Evolutionary conservation across 2,329 filamentous ascomycete genomes (phyloP), one percentile per base, ranked within the genome.

Genomic region (Fusarium sororula): DNA sequence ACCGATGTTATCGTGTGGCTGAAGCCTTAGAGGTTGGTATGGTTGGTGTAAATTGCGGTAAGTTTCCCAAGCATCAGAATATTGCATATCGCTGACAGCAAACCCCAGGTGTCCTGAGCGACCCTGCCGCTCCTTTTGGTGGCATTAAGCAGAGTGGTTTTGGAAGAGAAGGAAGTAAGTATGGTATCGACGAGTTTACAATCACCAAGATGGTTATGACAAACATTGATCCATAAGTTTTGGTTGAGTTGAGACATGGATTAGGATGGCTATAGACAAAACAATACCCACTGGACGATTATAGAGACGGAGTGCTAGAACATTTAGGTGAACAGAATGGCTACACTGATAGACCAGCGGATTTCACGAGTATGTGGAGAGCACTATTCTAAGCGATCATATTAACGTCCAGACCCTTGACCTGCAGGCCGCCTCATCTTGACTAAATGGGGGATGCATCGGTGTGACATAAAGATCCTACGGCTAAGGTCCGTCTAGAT

Each of bases 71-170:
- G 6, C 39, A 37, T 35, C 14, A 12, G 14, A 22, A 32, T 6
- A 17, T 14, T 37, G 35, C 12, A 30, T 35, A 47, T 39, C n/a
- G 39, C 75, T 79, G 60, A 79, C 66, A 71, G 50, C 37, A 24
- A 32, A 53, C 37, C 18, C 15, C 32, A 79, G 78, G 78, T 32
- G 72, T 90, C 20, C 85, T 89, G 67, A 88, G 86, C 26, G 87
- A 89, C 65, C 83, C 85, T 38, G 86, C 86, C 2, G 81, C 86
- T 55, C 87, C 87, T 6, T 95, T 95, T 78, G 93, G 93, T 24
- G 93, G 93, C 72, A 90, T 95, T 48, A 95, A 95, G 83, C 86
- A 94, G 83, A 93, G 90, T 76, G 93, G 93, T 30, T 94, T 94
- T 76, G 93, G 93, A 18, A 86, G 92, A 65, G 93, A 95, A 82